Percentiles rank a stretch among this genome's conserved stretches.
phyloP scores from a whole-genome alignment of 495 filamentous ascomycete genomes.

The Opeltia flavorubescens region DNA sequence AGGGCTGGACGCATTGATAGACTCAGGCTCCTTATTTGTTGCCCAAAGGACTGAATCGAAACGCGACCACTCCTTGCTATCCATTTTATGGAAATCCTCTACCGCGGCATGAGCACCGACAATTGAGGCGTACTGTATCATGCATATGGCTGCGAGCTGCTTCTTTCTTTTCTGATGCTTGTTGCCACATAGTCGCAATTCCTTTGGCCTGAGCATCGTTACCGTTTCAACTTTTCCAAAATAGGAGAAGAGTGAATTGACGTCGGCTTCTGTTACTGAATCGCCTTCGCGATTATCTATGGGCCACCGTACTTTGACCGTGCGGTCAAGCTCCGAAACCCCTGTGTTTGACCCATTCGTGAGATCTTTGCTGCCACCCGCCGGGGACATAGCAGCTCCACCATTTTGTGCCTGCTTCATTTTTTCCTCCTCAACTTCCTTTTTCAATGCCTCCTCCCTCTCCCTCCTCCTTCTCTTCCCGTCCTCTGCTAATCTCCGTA shows the following conservation, averaged over 20 bases:
- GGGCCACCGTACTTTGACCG: slow-evolving; percentile 44
- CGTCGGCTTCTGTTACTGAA: not conserved
- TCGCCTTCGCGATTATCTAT: slow-evolving; percentile 31
- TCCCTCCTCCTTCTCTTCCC: slow-evolving; percentile 38
- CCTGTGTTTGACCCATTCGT: not conserved
- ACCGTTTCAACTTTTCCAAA: slow-evolving; percentile 44
- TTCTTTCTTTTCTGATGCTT: slow-evolving; percentile 38
- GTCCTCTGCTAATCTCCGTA: slow-evolving; percentile 51
- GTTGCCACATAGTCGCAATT: no score
- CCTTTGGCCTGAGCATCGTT: slow-evolving; percentile 41
- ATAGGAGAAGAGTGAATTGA: slow-evolving; percentile 31
- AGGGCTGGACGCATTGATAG: slow-evolving; percentile 9
- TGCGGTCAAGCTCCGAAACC: slow-evolving; percentile 43
- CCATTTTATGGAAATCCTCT: slow-evolving; percentile 33
- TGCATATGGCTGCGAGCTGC: slow-evolving; percentile 36
- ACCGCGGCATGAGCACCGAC: slow-evolving; percentile 48
- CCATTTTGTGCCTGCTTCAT: not conserved
- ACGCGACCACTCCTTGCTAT: slow-evolving; percentile 27
- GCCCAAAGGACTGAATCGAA: slow-evolving; percentile 46
- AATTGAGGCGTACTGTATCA: slow-evolving; percentile 43
- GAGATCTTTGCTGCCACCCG: slow-evolving; percentile 1
- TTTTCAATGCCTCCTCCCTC: slow-evolving; percentile 34
- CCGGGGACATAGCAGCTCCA: slow-evolving; percentile 5
- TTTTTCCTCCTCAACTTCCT: slow-evolving; percentile 2
- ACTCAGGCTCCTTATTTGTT: slow-evolving; percentile 35